phyloP scores from a whole-genome alignment of 2,329 filamentous ascomycete species.

The Anthostomella pinea region DNA sequence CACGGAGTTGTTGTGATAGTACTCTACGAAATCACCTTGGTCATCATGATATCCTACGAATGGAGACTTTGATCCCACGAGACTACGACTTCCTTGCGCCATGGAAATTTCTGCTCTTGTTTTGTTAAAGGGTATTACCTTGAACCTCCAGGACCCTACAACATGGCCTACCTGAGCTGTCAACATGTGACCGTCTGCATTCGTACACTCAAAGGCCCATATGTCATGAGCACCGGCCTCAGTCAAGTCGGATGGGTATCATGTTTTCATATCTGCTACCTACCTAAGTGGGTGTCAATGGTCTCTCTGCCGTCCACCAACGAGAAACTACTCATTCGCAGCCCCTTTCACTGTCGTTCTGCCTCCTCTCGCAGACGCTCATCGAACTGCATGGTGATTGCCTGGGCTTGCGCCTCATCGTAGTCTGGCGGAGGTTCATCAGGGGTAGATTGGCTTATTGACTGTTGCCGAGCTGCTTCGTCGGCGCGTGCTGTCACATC shows the following conservation, averaged over 20 bases:
- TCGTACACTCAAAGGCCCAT: not conserved
- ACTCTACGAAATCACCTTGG: too few relatives aligned
- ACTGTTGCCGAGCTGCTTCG: conserved; percentile 23
- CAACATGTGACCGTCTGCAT: too few relatives aligned
- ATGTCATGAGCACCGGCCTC: conserved; percentile 3
- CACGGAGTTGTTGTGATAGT: too few relatives aligned
- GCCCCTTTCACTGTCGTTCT: conserved; percentile 49
- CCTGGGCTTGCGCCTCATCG: conserved; percentile 81
- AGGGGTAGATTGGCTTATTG: conserved; percentile 42
- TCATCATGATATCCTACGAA: too few relatives aligned
- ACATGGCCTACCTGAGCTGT: too few relatives aligned
- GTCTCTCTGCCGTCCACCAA: not conserved
- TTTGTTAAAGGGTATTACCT: too few relatives aligned
- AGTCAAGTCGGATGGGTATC: conserved; percentile 16
- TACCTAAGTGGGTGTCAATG: conserved; percentile 3
- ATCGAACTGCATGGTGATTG: conserved; percentile 57
- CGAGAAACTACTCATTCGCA: conserved; percentile 11
- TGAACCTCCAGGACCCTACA: too few relatives aligned
- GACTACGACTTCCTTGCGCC: too few relatives aligned
- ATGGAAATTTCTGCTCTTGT: too few relatives aligned
- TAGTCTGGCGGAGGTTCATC: conserved; percentile 86
- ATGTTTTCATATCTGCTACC: conserved; percentile 17
- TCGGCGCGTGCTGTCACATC: conserved; percentile 25
- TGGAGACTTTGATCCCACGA: too few relatives aligned
- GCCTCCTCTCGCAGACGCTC: conserved; percentile 72